phyloP scores from a whole-genome alignment of 83 land plant genomes.

The Picea abies region DNA sequence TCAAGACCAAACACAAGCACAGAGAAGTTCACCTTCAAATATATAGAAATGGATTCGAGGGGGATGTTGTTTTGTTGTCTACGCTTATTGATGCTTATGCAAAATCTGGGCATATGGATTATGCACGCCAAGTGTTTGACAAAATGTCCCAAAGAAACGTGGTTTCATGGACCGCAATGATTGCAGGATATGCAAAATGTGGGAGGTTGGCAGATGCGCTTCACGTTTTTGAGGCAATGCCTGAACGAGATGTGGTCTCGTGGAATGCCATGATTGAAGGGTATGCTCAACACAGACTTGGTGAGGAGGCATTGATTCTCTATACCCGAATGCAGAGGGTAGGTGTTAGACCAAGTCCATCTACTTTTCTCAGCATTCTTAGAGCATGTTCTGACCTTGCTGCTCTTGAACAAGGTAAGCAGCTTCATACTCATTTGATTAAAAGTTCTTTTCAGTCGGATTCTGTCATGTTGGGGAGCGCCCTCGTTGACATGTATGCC shows the following conservation, averaged over 20 bases:
- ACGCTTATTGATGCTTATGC: background rate
- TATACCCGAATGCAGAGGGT: constrained; percentile 12
- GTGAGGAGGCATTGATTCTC: constrained; percentile 16
- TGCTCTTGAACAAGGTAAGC: background rate
- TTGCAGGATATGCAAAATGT: background rate
- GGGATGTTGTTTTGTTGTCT: background rate
- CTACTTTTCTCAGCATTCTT: constrained; percentile 20
- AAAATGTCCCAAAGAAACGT: background rate
- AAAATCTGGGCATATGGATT: background rate
- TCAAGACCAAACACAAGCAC: background rate
- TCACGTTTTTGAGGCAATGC: constrained; percentile 17
- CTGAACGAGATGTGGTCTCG: constrained; percentile 17
- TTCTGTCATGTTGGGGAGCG: background rate
- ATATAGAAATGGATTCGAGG: background rate
- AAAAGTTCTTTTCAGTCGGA: background rate
- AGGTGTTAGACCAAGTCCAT: constrained; percentile 12
- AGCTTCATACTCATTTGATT: background rate
- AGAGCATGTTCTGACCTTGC: constrained; percentile 25
- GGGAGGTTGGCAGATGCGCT: constrained; percentile 3
- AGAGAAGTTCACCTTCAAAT: background rate
- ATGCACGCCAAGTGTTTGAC: constrained; percentile 4
- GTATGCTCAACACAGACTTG: constrained; percentile 25
- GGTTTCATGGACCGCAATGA: background rate
- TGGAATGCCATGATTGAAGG: constrained; percentile 25
- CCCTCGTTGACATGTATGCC: constrained; percentile 3